Evolutionary conservation across 2,329 filamentous ascomycete species (phyloP), one percentile per base, ranked within the genome.

Genomic region (Colletotrichum navitas): DNA sequence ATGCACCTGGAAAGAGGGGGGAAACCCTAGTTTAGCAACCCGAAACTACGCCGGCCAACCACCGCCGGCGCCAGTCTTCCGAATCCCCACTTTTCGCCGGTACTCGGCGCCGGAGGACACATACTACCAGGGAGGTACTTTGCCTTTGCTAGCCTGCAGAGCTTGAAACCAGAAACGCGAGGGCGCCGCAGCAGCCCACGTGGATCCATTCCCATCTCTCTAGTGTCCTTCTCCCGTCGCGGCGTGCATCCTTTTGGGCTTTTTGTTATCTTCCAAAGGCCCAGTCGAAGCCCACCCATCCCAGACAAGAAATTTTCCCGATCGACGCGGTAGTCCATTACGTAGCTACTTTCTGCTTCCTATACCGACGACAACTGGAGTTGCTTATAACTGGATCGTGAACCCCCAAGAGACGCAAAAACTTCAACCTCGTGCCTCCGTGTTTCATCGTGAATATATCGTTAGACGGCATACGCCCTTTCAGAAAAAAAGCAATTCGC

Each of bases 41-140:
- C 41, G 26, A 41, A 8, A 21, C n/a, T n/a, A 18, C 16, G 34
- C 58, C 64, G 51, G 64, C 56, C 68, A 71, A 68, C 64, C 63
- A 68, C 45, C 21, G 32, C 66, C 39, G 60, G 34, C 49, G 59
- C 24, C n/a, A 43, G 63, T 16, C 8, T 16, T n/a, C 45, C 45
- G 16, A 7, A 4, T 39, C 32, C 32, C 60, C 60, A 52, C 60
- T 63, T 52, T 63, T 45, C 63, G 68, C 68, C 68, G 64, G 68
- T 71, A 58, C 68, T 71, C 68, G 58, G 68, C 68, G 68, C 68
- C 64, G 64, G 58, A 55, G 47, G 24, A 45, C 43, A 11, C 7
- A 56, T 12, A 55, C 32, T 4, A 12, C 32, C 52, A 16, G 21
- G 34, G 5, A 24, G 21, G 43, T 45, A 43, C 32, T 39, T 56